A percentile compares a stretch with the other conserved stretches of the same genome.
phyloP scores from a whole-genome alignment of 2,329 filamentous ascomycete species.

The Colletotrichum melonis region DNA sequence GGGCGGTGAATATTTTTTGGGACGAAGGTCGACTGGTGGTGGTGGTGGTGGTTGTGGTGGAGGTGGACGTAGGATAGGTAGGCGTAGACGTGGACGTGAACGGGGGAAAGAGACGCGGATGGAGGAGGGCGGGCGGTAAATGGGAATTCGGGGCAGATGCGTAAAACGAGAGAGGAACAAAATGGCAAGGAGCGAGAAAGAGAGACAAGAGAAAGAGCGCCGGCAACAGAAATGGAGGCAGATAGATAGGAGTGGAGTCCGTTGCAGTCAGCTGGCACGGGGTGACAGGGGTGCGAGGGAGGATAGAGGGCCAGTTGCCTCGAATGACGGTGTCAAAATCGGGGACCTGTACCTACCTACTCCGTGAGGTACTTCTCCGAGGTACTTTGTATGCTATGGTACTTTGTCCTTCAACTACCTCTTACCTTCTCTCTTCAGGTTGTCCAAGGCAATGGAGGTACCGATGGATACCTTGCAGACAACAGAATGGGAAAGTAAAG shows the following conservation, averaged over 20 bases:
- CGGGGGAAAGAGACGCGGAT: slow-evolving; percentile 11
- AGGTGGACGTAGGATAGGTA: no score
- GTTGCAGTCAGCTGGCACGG: slow-evolving; percentile 36
- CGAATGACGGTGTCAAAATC: slow-evolving; percentile 31
- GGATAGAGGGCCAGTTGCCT: slow-evolving; percentile 24
- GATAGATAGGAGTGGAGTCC: slow-evolving; percentile 36
- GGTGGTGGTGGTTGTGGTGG: no score
- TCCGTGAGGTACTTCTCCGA: background rate
- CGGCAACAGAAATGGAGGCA: slow-evolving; percentile 22
- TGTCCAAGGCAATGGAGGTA: background rate
- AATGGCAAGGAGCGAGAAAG: slow-evolving; percentile 22
- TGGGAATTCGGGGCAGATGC: slow-evolving; percentile 10
- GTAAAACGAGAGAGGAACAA: slow-evolving; percentile 29
- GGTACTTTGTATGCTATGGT: background rate
- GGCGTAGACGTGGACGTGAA: no score
- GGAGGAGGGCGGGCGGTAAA: background rate
- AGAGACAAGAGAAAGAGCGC: slow-evolving; percentile 20
- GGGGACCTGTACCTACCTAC: slow-evolving; percentile 9
- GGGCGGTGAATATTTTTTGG: slow-evolving; percentile 15
- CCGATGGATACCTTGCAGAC: background rate
- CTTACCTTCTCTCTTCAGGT: background rate
- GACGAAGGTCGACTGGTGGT: background rate
- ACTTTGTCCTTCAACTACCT: background rate
- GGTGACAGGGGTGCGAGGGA: slow-evolving; percentile 26
- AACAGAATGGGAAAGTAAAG: background rate